Conservation (phyloP, 352 stramenopile genomes). For the Thalassiosira mediterranea region DNA sequence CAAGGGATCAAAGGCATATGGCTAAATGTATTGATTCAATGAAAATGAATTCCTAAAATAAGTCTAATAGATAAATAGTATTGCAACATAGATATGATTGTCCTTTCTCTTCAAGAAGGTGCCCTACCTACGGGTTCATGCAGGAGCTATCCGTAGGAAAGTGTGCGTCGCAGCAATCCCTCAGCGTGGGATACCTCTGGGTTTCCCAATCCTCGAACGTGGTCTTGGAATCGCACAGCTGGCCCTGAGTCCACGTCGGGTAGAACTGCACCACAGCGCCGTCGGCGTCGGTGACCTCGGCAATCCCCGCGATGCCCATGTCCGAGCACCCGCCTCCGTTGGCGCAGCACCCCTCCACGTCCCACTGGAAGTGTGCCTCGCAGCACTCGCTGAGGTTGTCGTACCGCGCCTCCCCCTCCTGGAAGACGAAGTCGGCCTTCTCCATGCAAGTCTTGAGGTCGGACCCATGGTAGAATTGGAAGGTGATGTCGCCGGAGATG, state of each 20-base stretch:
- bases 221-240: conserved; percentile 9
- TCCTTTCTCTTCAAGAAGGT: too few relatives aligned
- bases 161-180: not conserved
- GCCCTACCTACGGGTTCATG: too few relatives aligned
- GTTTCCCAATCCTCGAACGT: conserved; percentile 5
- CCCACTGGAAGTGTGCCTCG: conserved; percentile 7
- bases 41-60: too few relatives aligned
- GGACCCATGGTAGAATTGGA: conserved; percentile 33
- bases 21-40: too few relatives aligned
- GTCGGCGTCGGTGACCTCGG: not conserved
- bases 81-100: too few relatives aligned
- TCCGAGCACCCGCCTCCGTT: conserved; percentile 4
- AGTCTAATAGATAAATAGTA: too few relatives aligned
- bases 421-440: conserved; percentile 48
- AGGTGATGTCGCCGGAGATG: conserved; percentile 30
- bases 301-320: not conserved
- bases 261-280: not conserved
- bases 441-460: conserved; percentile 34
- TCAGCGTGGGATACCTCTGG: not conserved
- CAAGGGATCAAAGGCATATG: too few relatives aligned
- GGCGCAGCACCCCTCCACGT: not conserved
- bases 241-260: conserved; percentile 6
- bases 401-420: conserved; percentile 1
- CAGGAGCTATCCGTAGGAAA: not conserved
- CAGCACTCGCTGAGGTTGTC: conserved; percentile 10